Percentiles rank a stretch among this genome's conserved stretches.
Conservation (phyloP, 148 eudicot species). For the Cornus florida region DNA sequence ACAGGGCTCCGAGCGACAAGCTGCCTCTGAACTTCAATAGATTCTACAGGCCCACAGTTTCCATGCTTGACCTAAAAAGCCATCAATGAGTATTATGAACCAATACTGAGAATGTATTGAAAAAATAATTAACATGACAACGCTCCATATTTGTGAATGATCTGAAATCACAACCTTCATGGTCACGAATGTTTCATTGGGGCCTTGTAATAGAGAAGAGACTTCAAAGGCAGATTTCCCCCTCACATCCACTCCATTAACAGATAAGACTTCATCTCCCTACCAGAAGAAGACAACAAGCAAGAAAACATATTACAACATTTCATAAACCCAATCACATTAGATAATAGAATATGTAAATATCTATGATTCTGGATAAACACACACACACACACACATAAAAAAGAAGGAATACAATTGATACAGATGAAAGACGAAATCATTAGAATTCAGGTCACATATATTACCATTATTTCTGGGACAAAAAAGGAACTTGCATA, state of each 20-base stretch:
- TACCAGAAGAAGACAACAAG: slow-evolving; percentile 16
- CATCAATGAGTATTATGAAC: slow-evolving; percentile 8
- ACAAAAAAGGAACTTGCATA: background rate
- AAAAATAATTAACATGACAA: background rate
- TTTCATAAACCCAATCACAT: background rate
- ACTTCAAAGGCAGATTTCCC: slow-evolving; percentile 93
- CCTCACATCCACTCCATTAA: slow-evolving; percentile 79
- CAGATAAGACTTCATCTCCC: slow-evolving; percentile 90
- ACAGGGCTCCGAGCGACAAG: slow-evolving; percentile 85
- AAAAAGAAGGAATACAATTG: background rate
- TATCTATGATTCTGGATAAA: background rate
- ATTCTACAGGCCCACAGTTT: slow-evolving; percentile 77
- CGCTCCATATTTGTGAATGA: background rate
- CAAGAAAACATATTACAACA: background rate
- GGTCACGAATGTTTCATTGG: slow-evolving; percentile 80
- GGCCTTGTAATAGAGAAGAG: slow-evolving; percentile 87
- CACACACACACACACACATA: background rate
- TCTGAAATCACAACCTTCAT: slow-evolving; percentile 51
- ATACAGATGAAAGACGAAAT: background rate
- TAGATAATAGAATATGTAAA: background rate
- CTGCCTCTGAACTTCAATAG: slow-evolving; percentile 77
- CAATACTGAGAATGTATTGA: background rate
- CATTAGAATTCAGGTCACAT: background rate
- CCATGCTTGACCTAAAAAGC: slow-evolving; percentile 80
- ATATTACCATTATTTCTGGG: background rate